Base-by-base conservation (phyloP, 2,329 filamentous ascomycete genomes). In the Alternaria conjuncta region DNA sequence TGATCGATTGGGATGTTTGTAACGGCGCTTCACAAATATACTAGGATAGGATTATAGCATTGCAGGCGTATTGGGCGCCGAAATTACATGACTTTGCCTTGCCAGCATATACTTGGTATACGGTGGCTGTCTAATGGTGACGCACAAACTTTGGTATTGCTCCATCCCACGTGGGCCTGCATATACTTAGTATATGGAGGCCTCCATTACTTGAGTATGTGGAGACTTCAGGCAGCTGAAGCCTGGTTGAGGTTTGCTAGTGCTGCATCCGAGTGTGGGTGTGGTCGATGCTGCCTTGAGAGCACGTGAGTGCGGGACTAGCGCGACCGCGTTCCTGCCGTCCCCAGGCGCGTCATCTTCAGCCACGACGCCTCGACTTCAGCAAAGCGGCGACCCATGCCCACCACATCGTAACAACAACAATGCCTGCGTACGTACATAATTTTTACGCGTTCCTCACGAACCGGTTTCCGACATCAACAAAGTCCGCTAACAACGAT, bases 381-480 rank as follows among this genome's bases (percentile, higher is more conserved):
- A 70, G 61, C 65, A 64, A 64, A 67, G 65, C 63, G 54, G 56
- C 64, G 65, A 64, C 65, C 62, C 55, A 78, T 78, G 76, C 68
- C 50, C 67, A 68, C 63, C 55, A 59, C 61, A 46, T 30, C 12
- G 23, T 73, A 55, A 75, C 57, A 63, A 45, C 56, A 59, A 78
- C 47, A 53, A 79, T 79, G 77, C 77, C 77, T 73, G 75, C 74
- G 77, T 79, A 74, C 64, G 77, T 78, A 18, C 23, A 53, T 20
- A n/a, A 3, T 53, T 9, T 25, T 11, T 15, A 25, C 20, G 49
- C 28, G 49, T 25, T 23, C 10, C 23, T 11, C 20, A 8, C 21
- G 21, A 3, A 25, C 18, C 5, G 9, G 8, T 51, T n/a, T 3
- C 28, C 8, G 20, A 25, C 30, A 41, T 12, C 49, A 25, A 53